Base-by-base conservation (phyloP, 352 stramenopile genomes). In the Phytophthora syringae region DNA sequence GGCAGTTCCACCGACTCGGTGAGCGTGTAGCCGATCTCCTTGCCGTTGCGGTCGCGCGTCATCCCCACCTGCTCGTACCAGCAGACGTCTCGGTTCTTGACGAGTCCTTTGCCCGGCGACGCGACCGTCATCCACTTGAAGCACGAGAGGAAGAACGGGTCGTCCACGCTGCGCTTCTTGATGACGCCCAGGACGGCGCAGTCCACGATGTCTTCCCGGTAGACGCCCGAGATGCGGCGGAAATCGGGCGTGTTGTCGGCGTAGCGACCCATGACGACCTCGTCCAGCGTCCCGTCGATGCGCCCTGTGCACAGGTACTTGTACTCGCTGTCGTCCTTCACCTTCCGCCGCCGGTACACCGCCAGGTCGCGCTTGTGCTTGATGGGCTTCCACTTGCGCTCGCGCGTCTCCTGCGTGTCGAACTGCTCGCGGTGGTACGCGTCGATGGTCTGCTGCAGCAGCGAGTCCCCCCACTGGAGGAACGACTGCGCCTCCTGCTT, bases 71-170 rank as follows among this genome's bases (percentile, higher is more conserved):
- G 84, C 65, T 93, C 82, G 59, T 90, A 93, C 77, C 80, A 93
- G 68, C 84, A 93, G 18, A 89, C 80, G 58, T 93, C 84, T 49
- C 84, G 79, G 60, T 91, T 90, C 73, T 90, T 90, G 16, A 93
- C 80, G 45, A 93, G 56, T 5, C 84, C 80, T 42, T 91, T 90
- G 34, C 82, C 80, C 0, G 80, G 84, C 1, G 76, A 89, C 52
- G 84, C 71, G 50, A 91, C 82, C 7, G 80, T 90, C 80, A 90
- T 90, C 84, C 84, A 93, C 70, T 93, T 93, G 74, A 93, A 92
- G 32, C 84, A 86, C 7, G 82, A 83, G 53, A 85, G 88, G 60
- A 85, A 91, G 60, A 89, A 93, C 2, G 84, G 84, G 10, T 88
- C 72, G 11, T 70, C 52, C 0, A 60, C 48, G 20, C 77, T 84